These are phyloP conservation scores for Saccharomycopsis amapae DNA, from an alignment of 805 yeast genomes.

Conservation along the genomic window DNA sequence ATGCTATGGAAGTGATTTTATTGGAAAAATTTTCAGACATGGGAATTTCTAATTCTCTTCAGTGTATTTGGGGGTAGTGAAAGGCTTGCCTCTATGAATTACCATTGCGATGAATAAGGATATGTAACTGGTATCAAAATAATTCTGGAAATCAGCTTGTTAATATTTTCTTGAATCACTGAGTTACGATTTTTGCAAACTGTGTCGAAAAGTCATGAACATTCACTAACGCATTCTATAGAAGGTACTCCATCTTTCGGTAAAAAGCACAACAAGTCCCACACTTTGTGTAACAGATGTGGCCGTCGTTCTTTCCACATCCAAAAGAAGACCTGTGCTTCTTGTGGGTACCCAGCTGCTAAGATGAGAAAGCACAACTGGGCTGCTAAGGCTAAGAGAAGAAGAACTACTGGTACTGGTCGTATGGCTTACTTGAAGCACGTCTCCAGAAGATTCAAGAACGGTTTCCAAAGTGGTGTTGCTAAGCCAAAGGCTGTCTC, in stretches of 20 bases:
- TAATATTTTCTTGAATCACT: background rate
- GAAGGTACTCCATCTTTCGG: constrained; percentile 99
- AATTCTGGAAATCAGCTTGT: background rate
- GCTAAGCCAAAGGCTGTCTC: constrained; percentile 62
- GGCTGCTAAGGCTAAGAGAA: constrained; percentile 99
- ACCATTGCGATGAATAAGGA: too few species aligned
- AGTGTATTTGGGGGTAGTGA: too few species aligned
- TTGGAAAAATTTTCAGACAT: too few species aligned
- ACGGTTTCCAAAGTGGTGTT: constrained; percentile 93
- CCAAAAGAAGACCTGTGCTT: constrained; percentile 98
- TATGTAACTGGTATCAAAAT: background rate
- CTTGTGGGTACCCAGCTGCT: constrained; percentile 99
- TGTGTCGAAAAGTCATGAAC: too few species aligned
- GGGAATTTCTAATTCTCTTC: too few species aligned
- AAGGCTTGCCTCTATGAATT: too few species aligned
- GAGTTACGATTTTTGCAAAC: background rate
- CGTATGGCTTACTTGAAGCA: constrained; percentile 97
- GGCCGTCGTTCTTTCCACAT: constrained; percentile 98
- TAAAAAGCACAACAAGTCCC: constrained; percentile 99
- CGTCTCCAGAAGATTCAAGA: constrained; percentile 97
- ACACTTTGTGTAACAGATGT: constrained; percentile 98
- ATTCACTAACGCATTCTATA: constrained; percentile 33
- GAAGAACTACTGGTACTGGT: constrained; percentile 99
- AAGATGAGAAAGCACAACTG: constrained; percentile 98
- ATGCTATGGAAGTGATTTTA: too few species aligned